phyloP scores from a whole-genome alignment of 2,329 filamentous ascomycete species.

The Mycocentrospora acerina region DNA sequence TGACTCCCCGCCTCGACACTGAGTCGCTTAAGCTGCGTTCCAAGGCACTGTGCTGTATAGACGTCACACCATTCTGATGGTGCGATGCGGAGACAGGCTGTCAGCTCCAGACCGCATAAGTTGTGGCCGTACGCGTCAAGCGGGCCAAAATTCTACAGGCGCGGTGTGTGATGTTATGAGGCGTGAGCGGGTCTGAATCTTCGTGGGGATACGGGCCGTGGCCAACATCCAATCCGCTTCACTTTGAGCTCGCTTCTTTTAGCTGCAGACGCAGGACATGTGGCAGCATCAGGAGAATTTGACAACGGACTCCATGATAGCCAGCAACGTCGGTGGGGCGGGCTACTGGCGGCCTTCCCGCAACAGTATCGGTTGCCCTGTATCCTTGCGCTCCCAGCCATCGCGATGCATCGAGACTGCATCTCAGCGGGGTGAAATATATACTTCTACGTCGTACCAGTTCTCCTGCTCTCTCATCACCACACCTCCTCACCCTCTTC shows the following conservation, averaged over 20 bases:
- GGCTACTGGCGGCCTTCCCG: constrained; percentile 33
- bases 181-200: constrained; percentile 28
- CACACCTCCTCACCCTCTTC: constrained; percentile 12
- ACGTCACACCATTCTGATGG: constrained; percentile 26
- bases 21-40: constrained; percentile 1
- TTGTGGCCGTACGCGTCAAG: constrained; percentile 25
- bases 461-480: constrained; percentile 12
- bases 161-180: constrained; percentile 25
- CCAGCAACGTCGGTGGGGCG: constrained; percentile 39
- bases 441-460: constrained; percentile 31
- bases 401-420: constrained; percentile 27
- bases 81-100: constrained; percentile 29
- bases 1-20: constrained; percentile 13
- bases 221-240: constrained; percentile 31
- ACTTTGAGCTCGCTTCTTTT: constrained; percentile 29
- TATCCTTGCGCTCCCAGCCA: constrained; percentile 26
- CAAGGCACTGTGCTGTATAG: constrained; percentile 5
- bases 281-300: constrained; percentile 40
- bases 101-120: constrained; percentile 28
- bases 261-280: constrained; percentile 45
- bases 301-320: constrained; percentile 38
- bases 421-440: constrained; percentile 30
- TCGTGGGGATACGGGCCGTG: constrained; percentile 33
- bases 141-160: constrained; percentile 16
- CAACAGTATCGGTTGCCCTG: constrained; percentile 33